Percentiles rank a stretch among this genome's conserved stretches.
Conservation (phyloP, 2,329 filamentous ascomycete species). For the Microsporum canis region DNA sequence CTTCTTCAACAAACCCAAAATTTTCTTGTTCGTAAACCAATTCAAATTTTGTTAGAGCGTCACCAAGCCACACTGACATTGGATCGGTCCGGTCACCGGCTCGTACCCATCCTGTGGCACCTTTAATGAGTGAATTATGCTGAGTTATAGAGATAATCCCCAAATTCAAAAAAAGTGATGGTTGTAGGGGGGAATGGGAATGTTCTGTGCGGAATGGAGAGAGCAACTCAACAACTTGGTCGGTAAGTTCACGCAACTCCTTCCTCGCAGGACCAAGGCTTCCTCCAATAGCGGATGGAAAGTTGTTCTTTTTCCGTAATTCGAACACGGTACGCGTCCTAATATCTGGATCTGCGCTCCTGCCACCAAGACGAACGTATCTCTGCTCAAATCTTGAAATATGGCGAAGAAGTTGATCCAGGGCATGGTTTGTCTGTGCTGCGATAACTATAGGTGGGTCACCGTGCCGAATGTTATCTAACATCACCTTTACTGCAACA, state of each 20-base stretch:
- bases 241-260: constrained; percentile 35
- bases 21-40: constrained; percentile 38
- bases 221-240: constrained; percentile 34
- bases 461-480: constrained; percentile 44
- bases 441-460: constrained; percentile 65
- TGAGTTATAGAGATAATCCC: constrained; percentile 54
- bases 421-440: constrained; percentile 81
- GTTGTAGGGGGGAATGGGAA: constrained; percentile 39
- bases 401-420: constrained; percentile 66
- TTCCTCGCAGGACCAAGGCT: constrained; percentile 29
- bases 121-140: constrained; percentile 46
- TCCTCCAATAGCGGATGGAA: constrained; percentile 31
- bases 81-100: constrained; percentile 22
- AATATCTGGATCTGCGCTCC: constrained; percentile 55
- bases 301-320: constrained; percentile 35
- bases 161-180: constrained; percentile 42
- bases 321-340: constrained; percentile 56
- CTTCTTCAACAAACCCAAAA: constrained; percentile 46
- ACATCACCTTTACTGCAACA: constrained; percentile 53
- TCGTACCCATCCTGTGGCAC: constrained; percentile 36
- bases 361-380: constrained; percentile 57
- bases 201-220: constrained; percentile 30
- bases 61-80: constrained; percentile 48
- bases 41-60: constrained; percentile 38
- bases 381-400: constrained; percentile 51